Percentiles rank a stretch among this genome's conserved stretches.
Evolutionary conservation across 2,329 filamentous ascomycete species (phyloP).

Genomic region (Neofusicoccum sp.): DNA sequence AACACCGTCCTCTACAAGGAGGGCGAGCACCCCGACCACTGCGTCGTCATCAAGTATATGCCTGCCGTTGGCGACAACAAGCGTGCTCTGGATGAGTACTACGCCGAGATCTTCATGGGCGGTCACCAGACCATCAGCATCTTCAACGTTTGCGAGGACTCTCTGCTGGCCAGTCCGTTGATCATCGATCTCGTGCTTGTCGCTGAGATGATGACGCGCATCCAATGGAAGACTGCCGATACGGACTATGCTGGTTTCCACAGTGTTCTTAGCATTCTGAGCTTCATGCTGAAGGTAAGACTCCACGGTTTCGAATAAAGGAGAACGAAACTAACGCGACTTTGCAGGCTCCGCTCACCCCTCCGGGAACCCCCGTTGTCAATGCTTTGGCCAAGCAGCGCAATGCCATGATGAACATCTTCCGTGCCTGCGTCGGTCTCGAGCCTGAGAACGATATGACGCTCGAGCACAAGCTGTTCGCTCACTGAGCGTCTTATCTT

Average conservation of each 20-base stretch:
- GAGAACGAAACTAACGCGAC: slow-evolving; percentile 18
- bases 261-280: slow-evolving; percentile 92
- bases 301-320: neutral
- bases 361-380: slow-evolving; percentile 90
- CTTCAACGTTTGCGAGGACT: slow-evolving; percentile 99
- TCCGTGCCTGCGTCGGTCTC: slow-evolving; percentile 93
- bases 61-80: slow-evolving; percentile 98
- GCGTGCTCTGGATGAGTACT: slow-evolving; percentile 98
- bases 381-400: slow-evolving; percentile 97
- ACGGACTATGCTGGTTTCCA: slow-evolving; percentile 90
- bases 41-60: slow-evolving; percentile 99
- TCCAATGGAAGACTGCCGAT: slow-evolving; percentile 71
- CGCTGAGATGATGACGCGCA: slow-evolving; percentile 97
- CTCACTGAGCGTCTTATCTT: neutral
- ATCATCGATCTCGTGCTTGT: slow-evolving; percentile 96
- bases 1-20: slow-evolving; percentile 87
- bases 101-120: slow-evolving; percentile 94
- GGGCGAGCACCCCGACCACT: slow-evolving; percentile 95
- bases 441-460: slow-evolving; percentile 99
- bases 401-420: slow-evolving; percentile 92
- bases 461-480: slow-evolving; percentile 94
- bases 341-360: slow-evolving; percentile 80
- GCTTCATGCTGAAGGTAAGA: slow-evolving; percentile 87
- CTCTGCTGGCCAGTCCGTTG: slow-evolving; percentile 87
- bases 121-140: slow-evolving; percentile 97